phyloP scores from a whole-genome alignment of 2,329 filamentous ascomycete species.

The Fusarium annulatum region DNA sequence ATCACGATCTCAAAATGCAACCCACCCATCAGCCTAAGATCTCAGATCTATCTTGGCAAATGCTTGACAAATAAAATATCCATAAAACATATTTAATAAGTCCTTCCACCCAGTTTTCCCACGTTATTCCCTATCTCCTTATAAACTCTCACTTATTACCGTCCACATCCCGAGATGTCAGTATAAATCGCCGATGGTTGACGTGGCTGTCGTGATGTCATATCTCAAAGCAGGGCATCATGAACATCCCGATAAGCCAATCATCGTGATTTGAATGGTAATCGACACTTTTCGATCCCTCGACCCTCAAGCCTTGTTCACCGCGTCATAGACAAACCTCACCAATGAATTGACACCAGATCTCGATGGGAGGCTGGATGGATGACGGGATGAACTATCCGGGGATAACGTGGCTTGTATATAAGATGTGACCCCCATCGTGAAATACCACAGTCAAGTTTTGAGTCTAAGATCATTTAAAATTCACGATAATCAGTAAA shows the following conservation, averaged over 20 bases:
- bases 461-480: fast-evolving
- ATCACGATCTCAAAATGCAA: neutral
- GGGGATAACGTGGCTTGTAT: neutral
- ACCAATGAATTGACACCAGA: neutral
- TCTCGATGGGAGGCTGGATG: neutral
- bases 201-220: conserved; percentile 11
- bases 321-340: conserved; percentile 27
- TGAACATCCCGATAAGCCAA: conserved; percentile 14
- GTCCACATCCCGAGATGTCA: neutral
- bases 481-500: neutral
- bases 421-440: neutral
- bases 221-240: conserved; percentile 20
- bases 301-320: neutral
- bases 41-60: neutral
- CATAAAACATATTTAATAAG: neutral
- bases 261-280: conserved; percentile 17
- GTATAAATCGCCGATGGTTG: neutral
- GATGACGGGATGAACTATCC: conserved; percentile 10
- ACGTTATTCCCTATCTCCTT: too few relatives aligned
- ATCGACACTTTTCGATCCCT: conserved; percentile 3
- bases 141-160: neutral
- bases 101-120: neutral
- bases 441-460: neutral
- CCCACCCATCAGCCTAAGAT: neutral
- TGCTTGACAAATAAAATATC: neutral